Conservation (phyloP, 1,284 basidiomycete species). For the Veloporphyrellus conicus region DNA sequence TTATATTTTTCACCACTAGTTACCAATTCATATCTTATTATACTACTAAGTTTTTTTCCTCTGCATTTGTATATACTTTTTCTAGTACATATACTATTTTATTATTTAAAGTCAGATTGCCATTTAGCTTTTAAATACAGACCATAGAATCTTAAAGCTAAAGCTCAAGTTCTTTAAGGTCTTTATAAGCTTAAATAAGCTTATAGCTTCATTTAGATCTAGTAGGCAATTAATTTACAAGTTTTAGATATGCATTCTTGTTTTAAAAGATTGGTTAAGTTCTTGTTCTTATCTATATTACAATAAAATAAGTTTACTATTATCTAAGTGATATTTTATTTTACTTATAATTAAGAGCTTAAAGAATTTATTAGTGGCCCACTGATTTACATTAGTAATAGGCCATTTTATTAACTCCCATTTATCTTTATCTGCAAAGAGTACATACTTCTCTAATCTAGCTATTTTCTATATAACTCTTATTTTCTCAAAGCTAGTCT, state of each 20-base stretch:
- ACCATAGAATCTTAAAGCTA: constrained; percentile 1
- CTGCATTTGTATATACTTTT: constrained; percentile 27
- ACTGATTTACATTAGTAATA: no score
- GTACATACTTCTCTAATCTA: no score
- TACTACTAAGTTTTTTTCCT: constrained; percentile 23
- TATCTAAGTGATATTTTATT: no score
- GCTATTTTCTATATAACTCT: no score
- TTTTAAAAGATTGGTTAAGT: neutral
- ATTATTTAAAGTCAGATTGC: constrained; percentile 27
- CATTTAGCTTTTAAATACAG: constrained; percentile 2
- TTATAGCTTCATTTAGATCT: constrained; percentile 5
- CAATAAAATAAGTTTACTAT: no score
- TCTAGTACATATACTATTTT: constrained; percentile 32
- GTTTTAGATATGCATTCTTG: constrained; percentile 3
- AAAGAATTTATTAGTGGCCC: no score
- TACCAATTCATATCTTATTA: constrained; percentile 13
- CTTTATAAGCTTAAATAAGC: constrained; percentile 9
- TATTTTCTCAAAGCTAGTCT: no score
- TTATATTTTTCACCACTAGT: constrained; percentile 16
- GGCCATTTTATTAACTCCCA: no score
- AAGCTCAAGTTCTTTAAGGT: constrained; percentile 1
- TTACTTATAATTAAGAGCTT: no score
- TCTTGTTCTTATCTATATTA: neutral
- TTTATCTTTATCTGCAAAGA: no score
- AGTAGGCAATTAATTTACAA: constrained; percentile 1